A percentile compares a stretch with the other conserved stretches of the same genome.
Conservation (phyloP, 257 asterid genomes). For the Plantago ovata region DNA sequence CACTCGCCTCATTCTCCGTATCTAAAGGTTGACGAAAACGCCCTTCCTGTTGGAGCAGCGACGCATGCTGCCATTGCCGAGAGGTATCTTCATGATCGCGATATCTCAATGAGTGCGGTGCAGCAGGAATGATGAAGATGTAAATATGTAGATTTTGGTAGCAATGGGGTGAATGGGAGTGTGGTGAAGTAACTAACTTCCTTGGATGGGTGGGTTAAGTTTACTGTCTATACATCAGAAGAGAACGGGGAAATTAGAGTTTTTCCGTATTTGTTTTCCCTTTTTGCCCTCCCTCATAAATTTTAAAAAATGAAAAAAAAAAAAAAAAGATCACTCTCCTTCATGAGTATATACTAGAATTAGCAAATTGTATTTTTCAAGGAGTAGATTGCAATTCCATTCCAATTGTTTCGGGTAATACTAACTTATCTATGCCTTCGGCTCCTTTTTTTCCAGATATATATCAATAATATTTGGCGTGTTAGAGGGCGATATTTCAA, state of each 20-base stretch:
- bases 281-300: not conserved
- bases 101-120: conserved; percentile 10
- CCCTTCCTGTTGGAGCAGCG: conserved; percentile 79
- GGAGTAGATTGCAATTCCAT: not conserved
- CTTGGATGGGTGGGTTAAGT: not conserved
- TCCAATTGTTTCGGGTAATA: not conserved
- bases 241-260: not conserved
- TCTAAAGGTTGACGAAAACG: conserved; percentile 84
- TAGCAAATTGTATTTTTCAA: not conserved
- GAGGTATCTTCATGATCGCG: conserved; percentile 52
- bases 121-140: conserved; percentile 16
- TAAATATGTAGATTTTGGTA: conserved; percentile 15
- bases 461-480: no score
- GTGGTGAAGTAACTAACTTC: conserved; percentile 8
- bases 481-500: no score
- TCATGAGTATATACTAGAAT: not conserved
- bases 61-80: conserved; percentile 90
- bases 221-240: not conserved
- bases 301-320: no score
- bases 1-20: conserved; percentile 75
- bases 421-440: no score
- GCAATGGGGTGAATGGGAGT: conserved; percentile 13
- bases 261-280: not conserved
- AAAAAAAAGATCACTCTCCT: no score
- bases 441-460: no score